Evolutionary conservation across 2,329 filamentous ascomycete genomes (phyloP).

Genomic region (Stemphylium beticola): DNA sequence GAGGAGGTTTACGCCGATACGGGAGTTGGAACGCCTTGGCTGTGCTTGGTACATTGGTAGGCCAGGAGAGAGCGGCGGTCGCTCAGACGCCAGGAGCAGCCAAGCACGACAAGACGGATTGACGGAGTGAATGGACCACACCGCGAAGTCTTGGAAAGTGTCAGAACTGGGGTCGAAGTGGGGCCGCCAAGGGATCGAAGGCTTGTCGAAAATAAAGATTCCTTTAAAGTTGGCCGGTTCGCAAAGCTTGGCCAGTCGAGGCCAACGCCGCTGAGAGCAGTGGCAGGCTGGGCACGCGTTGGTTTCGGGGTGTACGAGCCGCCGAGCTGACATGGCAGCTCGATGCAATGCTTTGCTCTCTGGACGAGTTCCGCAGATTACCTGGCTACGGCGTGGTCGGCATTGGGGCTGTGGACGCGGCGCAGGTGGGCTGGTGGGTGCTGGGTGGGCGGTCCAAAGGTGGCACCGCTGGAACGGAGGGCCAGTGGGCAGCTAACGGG

Average conservation of each 20-base stretch:
- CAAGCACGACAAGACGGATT: slow-evolving; percentile 37
- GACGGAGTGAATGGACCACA: slow-evolving; percentile 22
- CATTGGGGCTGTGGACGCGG: too few relatives aligned
- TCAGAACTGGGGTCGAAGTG: slow-evolving; percentile 30
- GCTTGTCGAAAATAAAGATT: slow-evolving; percentile 45
- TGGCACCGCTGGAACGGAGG: slow-evolving; percentile 21
- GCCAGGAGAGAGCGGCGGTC: not conserved
- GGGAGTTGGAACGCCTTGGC: slow-evolving; percentile 26
- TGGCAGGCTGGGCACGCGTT: slow-evolving; percentile 28
- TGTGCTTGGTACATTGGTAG: slow-evolving; percentile 24
- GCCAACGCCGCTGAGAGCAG: slow-evolving; percentile 23
- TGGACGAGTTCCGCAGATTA: too few relatives aligned
- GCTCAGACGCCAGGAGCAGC: slow-evolving; percentile 15
- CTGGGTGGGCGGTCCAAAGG: not conserved
- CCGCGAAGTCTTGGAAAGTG: slow-evolving; percentile 33
- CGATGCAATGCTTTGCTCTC: too few relatives aligned
- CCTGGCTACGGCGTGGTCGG: too few relatives aligned
- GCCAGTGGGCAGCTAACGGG: slow-evolving; percentile 35
- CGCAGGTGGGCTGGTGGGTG: too few relatives aligned
- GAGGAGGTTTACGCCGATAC: slow-evolving; percentile 17
- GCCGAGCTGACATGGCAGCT: too few relatives aligned
- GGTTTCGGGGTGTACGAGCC: not conserved
- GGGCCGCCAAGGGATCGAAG: slow-evolving; percentile 38
- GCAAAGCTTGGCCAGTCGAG: slow-evolving; percentile 37
- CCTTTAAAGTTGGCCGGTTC: slow-evolving; percentile 41